These are phyloP conservation scores for Exidia glandulosa DNA, from an alignment of 768 basidiomycete genomes.

Conservation along the genomic window DNA sequence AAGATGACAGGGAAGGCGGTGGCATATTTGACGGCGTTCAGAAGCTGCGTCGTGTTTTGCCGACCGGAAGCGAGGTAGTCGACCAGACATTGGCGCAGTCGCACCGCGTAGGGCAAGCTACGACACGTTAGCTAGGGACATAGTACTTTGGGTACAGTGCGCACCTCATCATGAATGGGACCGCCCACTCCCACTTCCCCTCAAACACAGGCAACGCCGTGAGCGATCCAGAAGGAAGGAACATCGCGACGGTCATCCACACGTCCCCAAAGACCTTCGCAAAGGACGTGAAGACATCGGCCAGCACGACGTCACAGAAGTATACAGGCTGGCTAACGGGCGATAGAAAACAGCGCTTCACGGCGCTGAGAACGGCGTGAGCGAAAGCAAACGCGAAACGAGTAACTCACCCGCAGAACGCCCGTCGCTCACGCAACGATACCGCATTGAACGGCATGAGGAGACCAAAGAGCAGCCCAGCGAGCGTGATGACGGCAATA, in stretches of 20 bases:
- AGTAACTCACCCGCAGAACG: conserved; percentile 61
- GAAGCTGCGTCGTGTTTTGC: conserved; percentile 63
- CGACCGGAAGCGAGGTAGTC: conserved; percentile 59
- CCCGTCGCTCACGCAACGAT: conserved; percentile 61
- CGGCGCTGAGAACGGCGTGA: conserved; percentile 34
- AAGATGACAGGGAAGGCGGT: conserved; percentile 94
- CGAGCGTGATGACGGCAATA: conserved; percentile 57
- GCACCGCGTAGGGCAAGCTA: conserved; percentile 81
- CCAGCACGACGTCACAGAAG: conserved; percentile 88
- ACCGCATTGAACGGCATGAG: conserved; percentile 59
- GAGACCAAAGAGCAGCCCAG: conserved; percentile 45
- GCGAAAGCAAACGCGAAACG: conserved; percentile 1
- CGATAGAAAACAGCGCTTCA: conserved; percentile 68
- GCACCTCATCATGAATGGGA: conserved; percentile 83
- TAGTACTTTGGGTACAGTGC: conserved; percentile 8
- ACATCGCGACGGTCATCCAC: conserved; percentile 80
- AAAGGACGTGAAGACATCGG: conserved; percentile 92
- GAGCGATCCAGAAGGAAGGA: conserved; percentile 75
- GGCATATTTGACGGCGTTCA: conserved; percentile 93
- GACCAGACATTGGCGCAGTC: conserved; percentile 86
- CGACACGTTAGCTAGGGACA: conserved; percentile 4
- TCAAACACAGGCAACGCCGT: conserved; percentile 49
- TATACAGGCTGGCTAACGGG: conserved; percentile 48
- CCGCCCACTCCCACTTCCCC: conserved; percentile 60
- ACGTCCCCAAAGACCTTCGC: conserved; percentile 94